These are phyloP conservation scores for Eucalyptus marginata DNA, from an alignment of 345 rosid species.

Conservation along the genomic window DNA sequence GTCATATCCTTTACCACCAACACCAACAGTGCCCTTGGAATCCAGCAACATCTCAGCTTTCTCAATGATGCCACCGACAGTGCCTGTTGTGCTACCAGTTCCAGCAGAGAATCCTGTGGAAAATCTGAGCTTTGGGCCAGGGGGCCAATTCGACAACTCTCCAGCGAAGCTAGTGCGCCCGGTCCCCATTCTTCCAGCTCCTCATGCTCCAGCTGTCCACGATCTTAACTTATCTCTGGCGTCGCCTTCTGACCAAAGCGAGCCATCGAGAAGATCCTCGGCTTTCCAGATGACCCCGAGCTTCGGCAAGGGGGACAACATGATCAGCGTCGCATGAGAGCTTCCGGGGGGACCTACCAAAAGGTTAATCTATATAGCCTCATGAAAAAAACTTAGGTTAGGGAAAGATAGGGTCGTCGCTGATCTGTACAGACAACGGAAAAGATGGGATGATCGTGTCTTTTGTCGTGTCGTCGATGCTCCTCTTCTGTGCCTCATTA, in stretches of 20 bases:
- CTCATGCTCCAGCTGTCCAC: slow-evolving; percentile 1
- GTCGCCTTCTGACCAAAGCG: slow-evolving; percentile 11
- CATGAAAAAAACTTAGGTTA: background rate
- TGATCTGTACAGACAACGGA: background rate
- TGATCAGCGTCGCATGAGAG: slow-evolving; percentile 47
- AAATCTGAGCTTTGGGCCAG: slow-evolving; percentile 2
- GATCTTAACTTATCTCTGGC: slow-evolving; percentile 28
- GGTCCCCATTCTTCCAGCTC: slow-evolving; percentile 3
- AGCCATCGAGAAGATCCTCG: slow-evolving; percentile 19
- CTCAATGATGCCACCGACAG: slow-evolving; percentile 17
- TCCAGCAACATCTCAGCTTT: background rate
- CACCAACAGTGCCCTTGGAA: slow-evolving; percentile 9
- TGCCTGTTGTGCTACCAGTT: slow-evolving; percentile 7
- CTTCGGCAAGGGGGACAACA: slow-evolving; percentile 46
- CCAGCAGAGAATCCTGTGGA: slow-evolving; percentile 19
- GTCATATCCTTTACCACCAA: slow-evolving; percentile 1
- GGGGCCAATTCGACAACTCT: background rate
- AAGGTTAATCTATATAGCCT: background rate
- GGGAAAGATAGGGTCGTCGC: background rate
- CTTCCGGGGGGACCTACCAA: background rate
- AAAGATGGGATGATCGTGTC: background rate
- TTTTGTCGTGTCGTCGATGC: background rate
- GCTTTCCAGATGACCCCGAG: slow-evolving; percentile 29
- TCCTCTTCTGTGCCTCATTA: background rate
- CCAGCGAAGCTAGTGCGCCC: slow-evolving; percentile 13